Percentiles rank a stretch among this genome's conserved stretches.
Conservation (phyloP, 2,329 filamentous ascomycete genomes). For the Berkeleyomyces basicola region DNA sequence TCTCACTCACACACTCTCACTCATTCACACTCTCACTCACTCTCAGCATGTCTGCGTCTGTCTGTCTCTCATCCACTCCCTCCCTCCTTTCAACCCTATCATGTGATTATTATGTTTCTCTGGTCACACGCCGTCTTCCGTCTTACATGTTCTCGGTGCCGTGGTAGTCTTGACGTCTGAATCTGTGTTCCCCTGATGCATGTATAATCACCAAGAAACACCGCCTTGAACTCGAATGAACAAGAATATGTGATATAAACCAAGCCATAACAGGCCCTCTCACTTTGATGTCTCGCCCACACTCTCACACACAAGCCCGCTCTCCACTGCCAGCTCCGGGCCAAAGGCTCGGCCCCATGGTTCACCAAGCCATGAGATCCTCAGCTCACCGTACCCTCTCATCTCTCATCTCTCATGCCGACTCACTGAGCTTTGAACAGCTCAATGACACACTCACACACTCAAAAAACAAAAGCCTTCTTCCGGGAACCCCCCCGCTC, state of each 20-base stretch:
- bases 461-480: too few species aligned
- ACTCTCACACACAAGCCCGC: too few species aligned
- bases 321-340: neutral
- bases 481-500: too few species aligned
- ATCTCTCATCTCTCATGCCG: neutral
- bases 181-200: neutral
- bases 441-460: neutral
- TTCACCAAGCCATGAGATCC: neutral
- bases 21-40: neutral
- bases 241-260: neutral
- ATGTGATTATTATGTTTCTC: too few species aligned
- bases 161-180: neutral
- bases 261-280: neutral
- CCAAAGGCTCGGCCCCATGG: neutral
- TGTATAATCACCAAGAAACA: too few species aligned
- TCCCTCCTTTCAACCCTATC: too few species aligned
- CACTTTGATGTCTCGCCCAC: too few species aligned
- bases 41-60: neutral
- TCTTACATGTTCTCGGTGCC: neutral
- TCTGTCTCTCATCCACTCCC: too few species aligned
- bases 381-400: neutral
- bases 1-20: neutral
- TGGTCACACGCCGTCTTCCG: neutral
- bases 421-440: neutral
- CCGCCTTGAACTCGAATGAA: neutral